A percentile compares a stretch with the other conserved stretches of the same genome.
Evolutionary conservation across 345 rosid species (phyloP).

Genomic region (Crucihimalaya himalaica): DNA sequence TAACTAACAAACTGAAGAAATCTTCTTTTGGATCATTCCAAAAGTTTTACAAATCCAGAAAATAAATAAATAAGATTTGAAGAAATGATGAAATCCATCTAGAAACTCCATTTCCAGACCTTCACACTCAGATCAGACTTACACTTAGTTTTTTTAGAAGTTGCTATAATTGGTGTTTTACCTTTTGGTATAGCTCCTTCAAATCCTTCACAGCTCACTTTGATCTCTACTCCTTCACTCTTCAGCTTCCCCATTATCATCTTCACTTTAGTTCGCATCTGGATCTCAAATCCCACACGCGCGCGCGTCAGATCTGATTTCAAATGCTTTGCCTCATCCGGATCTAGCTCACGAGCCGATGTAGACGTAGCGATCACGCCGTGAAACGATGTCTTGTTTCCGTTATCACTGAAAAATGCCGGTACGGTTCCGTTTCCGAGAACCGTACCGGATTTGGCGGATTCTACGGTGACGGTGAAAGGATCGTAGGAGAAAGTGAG

Average conservation of each 20-base stretch:
- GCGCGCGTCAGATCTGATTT: conserved; percentile 73
- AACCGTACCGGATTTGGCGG: conserved; percentile 45
- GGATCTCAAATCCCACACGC: conserved; percentile 54
- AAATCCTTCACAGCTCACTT: conserved; percentile 69
- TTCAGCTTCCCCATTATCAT: conserved; percentile 58
- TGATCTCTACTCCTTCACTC: conserved; percentile 78
- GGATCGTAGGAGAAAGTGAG: conserved; percentile 71
- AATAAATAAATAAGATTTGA: background rate
- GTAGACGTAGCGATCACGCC: conserved; percentile 55
- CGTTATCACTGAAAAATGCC: conserved; percentile 50
- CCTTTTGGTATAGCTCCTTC: conserved; percentile 70
- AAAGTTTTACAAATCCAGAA: conserved; percentile 36
- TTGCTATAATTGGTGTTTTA: conserved; percentile 65
- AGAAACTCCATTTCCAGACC: conserved; percentile 82
- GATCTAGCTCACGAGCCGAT: conserved; percentile 63
- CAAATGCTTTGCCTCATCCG: conserved; percentile 57
- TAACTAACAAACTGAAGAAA: conserved; percentile 38
- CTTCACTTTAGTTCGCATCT: conserved; percentile 66
- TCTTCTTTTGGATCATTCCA: conserved; percentile 38
- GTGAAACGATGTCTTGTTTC: conserved; percentile 65
- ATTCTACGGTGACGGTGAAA: conserved; percentile 46
- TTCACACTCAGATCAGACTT: conserved; percentile 82
- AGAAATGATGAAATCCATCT: background rate
- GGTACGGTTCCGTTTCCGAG: conserved; percentile 81
- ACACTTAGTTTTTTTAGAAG: conserved; percentile 54